Evolutionary conservation across 2,329 filamentous ascomycete species (phyloP).

Genomic region (Nigrospora osmanthi): DNA sequence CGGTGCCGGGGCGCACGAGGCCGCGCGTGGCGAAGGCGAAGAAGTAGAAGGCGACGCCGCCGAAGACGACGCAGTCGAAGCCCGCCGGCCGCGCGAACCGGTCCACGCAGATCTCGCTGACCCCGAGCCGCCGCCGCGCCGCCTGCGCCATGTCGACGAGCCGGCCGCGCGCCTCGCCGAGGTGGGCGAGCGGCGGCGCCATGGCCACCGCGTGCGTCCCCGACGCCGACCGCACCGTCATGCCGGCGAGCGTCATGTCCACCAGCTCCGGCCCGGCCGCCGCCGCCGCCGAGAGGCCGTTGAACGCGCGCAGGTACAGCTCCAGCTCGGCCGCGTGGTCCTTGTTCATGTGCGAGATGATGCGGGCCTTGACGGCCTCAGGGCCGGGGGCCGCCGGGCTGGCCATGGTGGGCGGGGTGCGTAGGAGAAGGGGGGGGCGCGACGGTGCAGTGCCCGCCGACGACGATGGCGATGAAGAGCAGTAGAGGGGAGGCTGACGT

Average conservation of each 20-base stretch:
- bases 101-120: constrained; percentile 37
- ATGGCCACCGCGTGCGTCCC: constrained; percentile 50
- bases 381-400: neutral
- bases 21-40: constrained; percentile 37
- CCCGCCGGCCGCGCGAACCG: constrained; percentile 31
- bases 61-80: constrained; percentile 45
- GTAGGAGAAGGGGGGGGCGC: no score
- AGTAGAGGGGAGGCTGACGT: no score
- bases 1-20: constrained; percentile 44
- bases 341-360: constrained; percentile 79
- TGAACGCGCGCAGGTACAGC: constrained; percentile 71
- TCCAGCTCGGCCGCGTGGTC: constrained; percentile 70
- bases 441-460: no score
- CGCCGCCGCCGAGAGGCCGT: constrained; percentile 43
- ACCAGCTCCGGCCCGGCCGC: constrained; percentile 53
- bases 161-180: constrained; percentile 59
- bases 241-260: constrained; percentile 55
- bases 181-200: constrained; percentile 60
- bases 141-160: constrained; percentile 63
- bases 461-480: no score
- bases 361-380: constrained; percentile 42
- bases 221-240: constrained; percentile 51
- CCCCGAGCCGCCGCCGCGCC: constrained; percentile 50
- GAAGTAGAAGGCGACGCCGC: constrained; percentile 46
- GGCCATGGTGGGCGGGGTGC: no score